Evolutionary conservation across 1,139 yeast genomes (phyloP).

Genomic region (Pichia sp.): DNA sequence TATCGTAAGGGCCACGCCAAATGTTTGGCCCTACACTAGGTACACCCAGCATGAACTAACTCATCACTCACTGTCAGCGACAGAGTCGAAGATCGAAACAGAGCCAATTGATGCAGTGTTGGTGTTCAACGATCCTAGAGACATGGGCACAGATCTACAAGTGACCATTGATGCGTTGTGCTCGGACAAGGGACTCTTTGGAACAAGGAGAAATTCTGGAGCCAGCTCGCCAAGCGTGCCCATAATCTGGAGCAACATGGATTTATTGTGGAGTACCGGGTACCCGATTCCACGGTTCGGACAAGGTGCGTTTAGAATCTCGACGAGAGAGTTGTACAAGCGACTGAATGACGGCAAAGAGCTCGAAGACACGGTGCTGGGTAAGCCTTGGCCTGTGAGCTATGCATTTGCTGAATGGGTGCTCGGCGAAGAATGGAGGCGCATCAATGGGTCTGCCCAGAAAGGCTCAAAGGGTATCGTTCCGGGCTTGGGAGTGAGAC

Average conservation of each 20-base stretch:
- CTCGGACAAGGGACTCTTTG: slow-evolving; percentile 59
- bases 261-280: slow-evolving; percentile 87
- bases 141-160: slow-evolving; percentile 83
- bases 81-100: slow-evolving; percentile 6
- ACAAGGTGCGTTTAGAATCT: slow-evolving; percentile 79
- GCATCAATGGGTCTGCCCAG: slow-evolving; percentile 25
- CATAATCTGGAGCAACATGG: slow-evolving; percentile 80
- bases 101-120: slow-evolving; percentile 70
- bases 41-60: slow-evolving; percentile 45
- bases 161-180: slow-evolving; percentile 67
- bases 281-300: slow-evolving; percentile 80
- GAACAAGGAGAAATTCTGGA: slow-evolving; percentile 47
- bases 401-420: slow-evolving; percentile 79
- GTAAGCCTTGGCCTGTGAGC: slow-evolving; percentile 81
- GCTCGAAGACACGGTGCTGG: slow-evolving; percentile 60
- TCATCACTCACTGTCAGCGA: slow-evolving; percentile 28
- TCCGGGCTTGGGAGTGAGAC: slow-evolving; percentile 37
- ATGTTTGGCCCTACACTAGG: slow-evolving; percentile 72
- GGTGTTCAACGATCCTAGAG: slow-evolving; percentile 89
- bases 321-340: slow-evolving; percentile 59
- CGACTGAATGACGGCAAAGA: slow-evolving; percentile 46
- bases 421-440: slow-evolving; percentile 50
- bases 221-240: slow-evolving; percentile 60
- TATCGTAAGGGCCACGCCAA: slow-evolving; percentile 51
- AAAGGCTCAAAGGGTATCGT: slow-evolving; percentile 23